Evolutionary conservation across 2,329 filamentous ascomycete genomes (phyloP).

Genomic region (Juglanconis oblonga): DNA sequence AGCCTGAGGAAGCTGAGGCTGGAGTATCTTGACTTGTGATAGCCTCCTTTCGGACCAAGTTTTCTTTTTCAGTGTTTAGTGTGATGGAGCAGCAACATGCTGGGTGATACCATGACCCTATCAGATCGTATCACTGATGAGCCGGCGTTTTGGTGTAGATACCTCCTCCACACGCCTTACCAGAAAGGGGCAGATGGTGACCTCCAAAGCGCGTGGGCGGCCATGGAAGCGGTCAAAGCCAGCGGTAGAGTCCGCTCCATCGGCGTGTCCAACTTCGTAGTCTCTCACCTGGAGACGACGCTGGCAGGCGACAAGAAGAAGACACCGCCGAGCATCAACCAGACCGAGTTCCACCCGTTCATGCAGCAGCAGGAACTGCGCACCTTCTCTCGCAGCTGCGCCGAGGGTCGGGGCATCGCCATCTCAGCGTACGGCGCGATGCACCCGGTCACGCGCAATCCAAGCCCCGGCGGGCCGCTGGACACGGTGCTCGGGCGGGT

Average conservation of each 20-base stretch:
- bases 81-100: no score
- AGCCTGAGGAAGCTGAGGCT: slow-evolving; percentile 60
- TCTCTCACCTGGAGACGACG: slow-evolving; percentile 47
- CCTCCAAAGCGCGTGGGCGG: slow-evolving; percentile 54
- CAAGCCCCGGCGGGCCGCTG: slow-evolving; percentile 32
- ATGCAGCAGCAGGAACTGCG: slow-evolving; percentile 53
- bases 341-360: slow-evolving; percentile 74
- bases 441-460: slow-evolving; percentile 30
- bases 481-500: slow-evolving; percentile 34
- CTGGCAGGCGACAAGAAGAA: slow-evolving; percentile 42
- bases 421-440: slow-evolving; percentile 29
- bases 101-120: no score
- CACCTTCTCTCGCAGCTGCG: slow-evolving; percentile 30
- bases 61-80: no score
- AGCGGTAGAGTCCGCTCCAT: slow-evolving; percentile 63
- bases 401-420: slow-evolving; percentile 33
- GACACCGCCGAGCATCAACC: slow-evolving; percentile 64
- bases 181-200: slow-evolving; percentile 28
- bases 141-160: slow-evolving; percentile 26
- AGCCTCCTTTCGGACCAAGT: no score
- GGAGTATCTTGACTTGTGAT: slow-evolving; percentile 64
- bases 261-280: slow-evolving; percentile 69
- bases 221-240: slow-evolving; percentile 60
- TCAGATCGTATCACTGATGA: no score
- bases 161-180: slow-evolving; percentile 13